Percentiles rank a stretch among this genome's conserved stretches.
phyloP scores from a whole-genome alignment of 1,284 basidiomycete genomes.

The Rhodotorula sp. region DNA sequence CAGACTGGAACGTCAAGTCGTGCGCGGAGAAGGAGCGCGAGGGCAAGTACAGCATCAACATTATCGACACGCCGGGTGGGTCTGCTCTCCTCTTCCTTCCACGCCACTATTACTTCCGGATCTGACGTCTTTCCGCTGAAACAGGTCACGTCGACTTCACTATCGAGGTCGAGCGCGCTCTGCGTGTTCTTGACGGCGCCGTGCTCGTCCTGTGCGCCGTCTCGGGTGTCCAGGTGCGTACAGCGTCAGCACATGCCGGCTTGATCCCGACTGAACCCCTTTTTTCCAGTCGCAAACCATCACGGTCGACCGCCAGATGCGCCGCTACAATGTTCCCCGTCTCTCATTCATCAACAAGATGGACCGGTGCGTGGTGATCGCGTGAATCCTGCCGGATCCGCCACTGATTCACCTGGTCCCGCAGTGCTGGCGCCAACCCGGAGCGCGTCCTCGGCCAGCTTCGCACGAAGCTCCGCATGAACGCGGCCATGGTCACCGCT shows the following conservation, averaged over 20 bases:
- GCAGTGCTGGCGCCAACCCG: constrained; percentile 91
- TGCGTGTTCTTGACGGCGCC: constrained; percentile 95
- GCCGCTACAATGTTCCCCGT: constrained; percentile 90
- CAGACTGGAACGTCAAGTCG: constrained; percentile 75
- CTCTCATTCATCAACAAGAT: constrained; percentile 99
- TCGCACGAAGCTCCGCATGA: constrained; percentile 83
- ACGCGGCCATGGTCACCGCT: constrained; percentile 93
- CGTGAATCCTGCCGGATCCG: too few relatives aligned
- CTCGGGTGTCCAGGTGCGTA: constrained; percentile 81
- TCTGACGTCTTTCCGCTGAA: background rate
- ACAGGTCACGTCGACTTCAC: constrained; percentile 98
- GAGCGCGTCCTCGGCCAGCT: constrained; percentile 94
- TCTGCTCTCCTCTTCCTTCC: background rate
- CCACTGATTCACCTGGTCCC: background rate
- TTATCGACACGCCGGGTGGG: constrained; percentile 94
- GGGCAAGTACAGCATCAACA: constrained; percentile 89
- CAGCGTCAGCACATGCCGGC: background rate
- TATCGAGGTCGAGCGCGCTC: constrained; percentile 95
- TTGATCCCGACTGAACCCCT: background rate
- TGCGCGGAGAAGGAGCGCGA: constrained; percentile 56
- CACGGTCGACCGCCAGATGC: constrained; percentile 98
- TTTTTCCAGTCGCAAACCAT: constrained; percentile 84
- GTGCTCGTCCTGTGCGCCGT: constrained; percentile 96
- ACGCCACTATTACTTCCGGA: background rate
- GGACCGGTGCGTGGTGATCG: constrained; percentile 67